Evolutionary conservation across 192 early-diverging fungal species (phyloP), one percentile per base, ranked within the genome.

Genomic region (Kappamyces sp.): DNA sequence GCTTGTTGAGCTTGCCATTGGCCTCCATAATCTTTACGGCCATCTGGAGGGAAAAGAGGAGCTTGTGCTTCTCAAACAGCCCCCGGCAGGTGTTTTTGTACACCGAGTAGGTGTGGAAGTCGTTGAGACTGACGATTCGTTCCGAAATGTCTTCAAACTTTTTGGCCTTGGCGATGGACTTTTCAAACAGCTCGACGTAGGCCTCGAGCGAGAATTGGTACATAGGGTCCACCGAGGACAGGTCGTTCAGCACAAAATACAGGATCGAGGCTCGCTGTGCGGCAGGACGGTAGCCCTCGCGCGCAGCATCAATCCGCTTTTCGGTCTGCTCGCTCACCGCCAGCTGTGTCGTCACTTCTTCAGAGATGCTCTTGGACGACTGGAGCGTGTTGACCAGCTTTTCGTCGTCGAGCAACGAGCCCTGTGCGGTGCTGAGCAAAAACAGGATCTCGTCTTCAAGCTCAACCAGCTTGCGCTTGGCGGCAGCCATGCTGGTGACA

Each of bases 61-160:
- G 65, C 64, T 83, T 83, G 60, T 83, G 81, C 38, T 74, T 46
- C 55, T 80, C 79, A 66, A 83, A 83, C 47, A 83, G 58, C 5
- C 81, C 80, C 23, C 81, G 60, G 54, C 79, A 83, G 4, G 81
- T 83, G 58, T 79, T 83, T 53, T 83, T 82, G 62, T 81, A 83
- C 5, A 83, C 80, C 38, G 81, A 47, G 51, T 80, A 83, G 2
- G 81, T 83, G 57, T 83, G 81, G 58, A 80, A 83, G 23, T 83
- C 80, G 49, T 83, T 83, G 2, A 83, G 63, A 49, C 60, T 69
- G n/a, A 40, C 57, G 23, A 84, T 76, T 37, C 81, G 53, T 48
- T 83, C 81, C 1, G 3, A 3, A 7, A 83, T 50, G 46, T 83
- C 80, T 37, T 83, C 81, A 38, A 66, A 71, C 13, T 67, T 47